A percentile compares a stretch with the other conserved stretches of the same genome.
Evolutionary conservation across 2,329 filamentous ascomycete genomes (phyloP).

Genomic region (Colletotrichum siamense): DNA sequence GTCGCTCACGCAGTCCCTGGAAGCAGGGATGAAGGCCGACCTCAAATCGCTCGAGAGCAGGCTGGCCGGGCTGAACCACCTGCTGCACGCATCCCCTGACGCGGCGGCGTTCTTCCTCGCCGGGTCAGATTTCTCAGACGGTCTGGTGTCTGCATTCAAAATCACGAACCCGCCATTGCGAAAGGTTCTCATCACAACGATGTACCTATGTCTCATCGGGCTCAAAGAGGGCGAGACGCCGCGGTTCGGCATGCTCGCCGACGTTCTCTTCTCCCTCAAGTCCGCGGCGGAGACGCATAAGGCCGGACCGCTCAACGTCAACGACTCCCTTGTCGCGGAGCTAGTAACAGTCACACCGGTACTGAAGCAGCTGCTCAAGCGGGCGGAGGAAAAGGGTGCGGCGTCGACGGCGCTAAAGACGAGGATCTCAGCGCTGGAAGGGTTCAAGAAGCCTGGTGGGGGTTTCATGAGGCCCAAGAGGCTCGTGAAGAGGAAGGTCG

Average conservation of each 20-base stretch:
- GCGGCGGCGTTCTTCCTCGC: constrained; percentile 72
- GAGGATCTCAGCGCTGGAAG: constrained; percentile 64
- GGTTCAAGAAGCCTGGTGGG: constrained; percentile 62
- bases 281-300: constrained; percentile 70
- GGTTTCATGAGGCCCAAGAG: constrained; percentile 56
- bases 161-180: constrained; percentile 68
- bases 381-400: constrained; percentile 52
- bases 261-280: constrained; percentile 84
- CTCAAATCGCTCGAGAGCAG: constrained; percentile 59
- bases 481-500: constrained; percentile 57
- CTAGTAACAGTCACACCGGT: constrained; percentile 83
- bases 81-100: constrained; percentile 66
- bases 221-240: constrained; percentile 70
- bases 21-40: constrained; percentile 62
- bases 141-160: constrained; percentile 69
- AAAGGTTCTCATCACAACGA: constrained; percentile 72
- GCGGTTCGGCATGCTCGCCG: constrained; percentile 77
- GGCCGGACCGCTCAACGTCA: constrained; percentile 57
- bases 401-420: constrained; percentile 63
- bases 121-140: constrained; percentile 87
- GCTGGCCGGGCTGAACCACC: constrained; percentile 64
- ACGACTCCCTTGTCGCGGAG: constrained; percentile 79
- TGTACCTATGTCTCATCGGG: constrained; percentile 77
- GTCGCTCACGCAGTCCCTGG: constrained; percentile 65
- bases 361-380: constrained; percentile 65